A percentile compares a stretch with the other conserved stretches of the same genome.
Conservation (phyloP, 345 rosid genomes). For the Heritiera fomes region DNA sequence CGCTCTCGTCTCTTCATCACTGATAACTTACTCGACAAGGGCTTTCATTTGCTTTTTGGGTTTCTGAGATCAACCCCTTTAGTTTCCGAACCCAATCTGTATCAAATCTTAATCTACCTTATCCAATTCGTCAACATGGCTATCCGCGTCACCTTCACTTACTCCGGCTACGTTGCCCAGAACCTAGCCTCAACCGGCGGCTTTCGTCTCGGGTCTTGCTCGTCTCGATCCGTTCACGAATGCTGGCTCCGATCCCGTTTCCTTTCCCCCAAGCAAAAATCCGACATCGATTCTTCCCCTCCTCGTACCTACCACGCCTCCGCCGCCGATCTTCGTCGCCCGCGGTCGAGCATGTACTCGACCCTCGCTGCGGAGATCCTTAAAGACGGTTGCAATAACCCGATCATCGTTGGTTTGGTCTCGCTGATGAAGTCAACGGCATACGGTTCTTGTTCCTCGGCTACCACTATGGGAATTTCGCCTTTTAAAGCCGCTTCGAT, state of each 20-base stretch:
- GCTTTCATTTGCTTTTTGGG: constrained; percentile 33
- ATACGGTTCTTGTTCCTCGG: constrained; percentile 32
- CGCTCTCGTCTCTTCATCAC: constrained; percentile 27
- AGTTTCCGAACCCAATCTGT: constrained; percentile 47
- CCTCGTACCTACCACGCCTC: constrained; percentile 20
- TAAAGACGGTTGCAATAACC: constrained; percentile 41
- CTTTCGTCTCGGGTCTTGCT: constrained; percentile 48
- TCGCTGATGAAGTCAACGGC: constrained; percentile 59
- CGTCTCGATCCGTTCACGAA: constrained; percentile 57
- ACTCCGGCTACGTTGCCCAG: constrained; percentile 66
- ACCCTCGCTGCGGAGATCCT: constrained; percentile 49
- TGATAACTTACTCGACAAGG: constrained; percentile 27
- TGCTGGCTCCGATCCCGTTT: constrained; percentile 54
- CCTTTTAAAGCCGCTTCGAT: constrained; percentile 63
- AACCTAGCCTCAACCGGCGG: constrained; percentile 57
- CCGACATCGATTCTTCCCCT: constrained; percentile 43
- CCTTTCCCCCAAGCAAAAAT: constrained; percentile 38
- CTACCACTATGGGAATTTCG: constrained; percentile 40
- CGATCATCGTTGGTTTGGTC: constrained; percentile 52
- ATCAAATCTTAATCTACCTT: constrained; percentile 45
- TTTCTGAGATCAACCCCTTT: constrained; percentile 26
- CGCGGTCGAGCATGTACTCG: constrained; percentile 36
- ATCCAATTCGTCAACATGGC: constrained; percentile 58
- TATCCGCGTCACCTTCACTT: constrained; percentile 63
- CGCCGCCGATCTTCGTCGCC: constrained; percentile 11